phyloP scores from a whole-genome alignment of 306 rosid species.

The Phaseolus lunatus region DNA sequence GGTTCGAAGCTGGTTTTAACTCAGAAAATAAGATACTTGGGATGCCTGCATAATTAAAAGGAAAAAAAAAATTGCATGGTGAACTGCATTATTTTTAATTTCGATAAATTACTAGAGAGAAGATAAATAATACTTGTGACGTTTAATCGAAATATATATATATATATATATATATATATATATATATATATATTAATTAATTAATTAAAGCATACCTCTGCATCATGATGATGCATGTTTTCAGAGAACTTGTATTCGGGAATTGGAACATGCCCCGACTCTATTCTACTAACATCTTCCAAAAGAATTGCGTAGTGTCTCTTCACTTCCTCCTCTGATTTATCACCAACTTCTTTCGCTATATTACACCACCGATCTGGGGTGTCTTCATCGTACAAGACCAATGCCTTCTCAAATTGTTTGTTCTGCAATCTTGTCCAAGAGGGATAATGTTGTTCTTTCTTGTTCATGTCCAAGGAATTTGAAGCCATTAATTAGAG shows the following conservation, averaged over 20 bases:
- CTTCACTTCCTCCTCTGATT: conserved; percentile 34
- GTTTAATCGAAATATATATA: too few relatives aligned
- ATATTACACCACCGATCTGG: conserved; percentile 32
- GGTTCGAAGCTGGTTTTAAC: too few relatives aligned
- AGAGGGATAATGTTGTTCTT: not conserved
- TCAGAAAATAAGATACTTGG: too few relatives aligned
- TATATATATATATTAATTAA: too few relatives aligned
- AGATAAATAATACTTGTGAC: too few relatives aligned
- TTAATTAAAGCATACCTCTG: not conserved
- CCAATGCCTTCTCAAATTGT: conserved; percentile 29
- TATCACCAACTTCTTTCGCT: conserved; percentile 23
- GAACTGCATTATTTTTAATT: too few relatives aligned
- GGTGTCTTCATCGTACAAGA: not conserved
- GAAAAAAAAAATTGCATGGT: too few relatives aligned
- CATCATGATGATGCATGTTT: not conserved
- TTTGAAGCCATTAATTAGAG: conserved; percentile 4
- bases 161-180: too few relatives aligned
- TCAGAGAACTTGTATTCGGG: not conserved
- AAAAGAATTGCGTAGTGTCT: conserved; percentile 36
- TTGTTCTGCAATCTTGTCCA: conserved; percentile 23
- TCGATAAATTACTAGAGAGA: too few relatives aligned
- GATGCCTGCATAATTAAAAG: too few relatives aligned
- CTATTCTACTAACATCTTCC: conserved; percentile 24
- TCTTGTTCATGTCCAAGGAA: not conserved
- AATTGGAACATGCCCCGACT: conserved; percentile 21